Base-by-base conservation (phyloP, 1,284 basidiomycete genomes). In the Pseudozyma thailandica region DNA sequence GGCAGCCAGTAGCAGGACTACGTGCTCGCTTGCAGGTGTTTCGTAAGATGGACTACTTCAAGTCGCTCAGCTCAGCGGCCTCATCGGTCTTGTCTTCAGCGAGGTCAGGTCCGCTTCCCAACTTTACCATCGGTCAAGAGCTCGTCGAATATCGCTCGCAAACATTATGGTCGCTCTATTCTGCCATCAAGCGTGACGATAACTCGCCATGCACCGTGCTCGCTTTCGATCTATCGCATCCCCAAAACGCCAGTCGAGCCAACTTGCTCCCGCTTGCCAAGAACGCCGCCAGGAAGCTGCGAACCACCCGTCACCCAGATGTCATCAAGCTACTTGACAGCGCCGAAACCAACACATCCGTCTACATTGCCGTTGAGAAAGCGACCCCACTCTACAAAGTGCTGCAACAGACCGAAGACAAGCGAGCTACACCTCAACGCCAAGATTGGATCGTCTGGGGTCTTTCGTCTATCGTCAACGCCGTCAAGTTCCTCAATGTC, bases 391-490 rank as follows among this genome's bases (percentile, higher is more conserved):
- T 98, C 7, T 86, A 88, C 30, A 84, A 85, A n/a, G 88, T 88
- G 1, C 83, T 94, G 42, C 85, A 56, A 12, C 63, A 56, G 18
- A 48, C 63, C 18, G 35, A 63, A 25, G 56, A 68, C 50, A 56
- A 63, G 21, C 88, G 88, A 69, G 89, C 89, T 63, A 86, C 52
- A 16, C 60, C 42, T 47, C 66, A 68, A 55, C 70, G 68, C 37
- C 50, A 93, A 72, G 92, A 95, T 71, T 98, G 93, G 93, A 84
- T 95, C 31, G 84, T 93, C 4, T 98, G 95, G 95, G 95, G 95
- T 6, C 84, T 98, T 16, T 91, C 93, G 84, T 88, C 92, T 50
- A 88, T 98, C 61, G 91, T 92, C 61, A 92, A 92, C 60, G 94
- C 94, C 2, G 85, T 98, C 41, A 87, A 91, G 4, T 99, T 98